Evolutionary conservation across 768 basidiomycete genomes (phyloP), one percentile per base, ranked within the genome.

Genomic region (Hirschioporus abietinus): DNA sequence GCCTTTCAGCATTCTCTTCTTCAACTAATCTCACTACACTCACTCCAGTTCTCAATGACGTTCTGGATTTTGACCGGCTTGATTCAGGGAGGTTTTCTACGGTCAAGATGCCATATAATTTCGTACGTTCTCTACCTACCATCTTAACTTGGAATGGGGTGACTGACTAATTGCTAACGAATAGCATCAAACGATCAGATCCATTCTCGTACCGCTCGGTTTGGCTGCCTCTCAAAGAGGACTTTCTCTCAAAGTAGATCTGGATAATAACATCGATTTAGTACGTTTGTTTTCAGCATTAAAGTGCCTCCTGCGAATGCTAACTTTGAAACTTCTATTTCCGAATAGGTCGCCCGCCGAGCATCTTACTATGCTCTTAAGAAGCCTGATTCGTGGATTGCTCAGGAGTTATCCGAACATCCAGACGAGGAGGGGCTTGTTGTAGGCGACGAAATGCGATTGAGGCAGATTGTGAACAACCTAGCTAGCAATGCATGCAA

Each of bases 241-340:
- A 57, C 80, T 94, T 60, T 81, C 88, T 66, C 82, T 96, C 65
- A 81, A 85, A 63, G 88, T 87, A 0, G 82, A 88, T 64, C 79
- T 95, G n/a, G 93, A 95, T 72, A 79, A 78, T 27, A 80, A 77
- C 60, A 89, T 92, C 64, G 90, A 92, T 69, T 75, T 80, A 73
- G 88, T 89, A 61, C 60, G 80, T n/a, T n/a, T 35, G 24, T 18
- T 59, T 52, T n/a, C 30, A 12, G 60, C 15, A 9, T 20, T 12
- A 24, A 26, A 36, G 2, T 35, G 35, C 58, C 25, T 70, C 24
- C 3, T 64, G 26, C 63, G 60, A 36, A 58, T 23, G 3, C 30
- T 2, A 17, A 25, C 5, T n/a, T 18, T 26, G 35, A 42, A 26
- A 30, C 30, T 2, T 42, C 63, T 57, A 30, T 12, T 35, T 27